A percentile compares a stretch with the other conserved stretches of the same genome.
Evolutionary conservation across 495 filamentous ascomycete species (phyloP).

Genomic region (Corynascus novoguineensis): DNA sequence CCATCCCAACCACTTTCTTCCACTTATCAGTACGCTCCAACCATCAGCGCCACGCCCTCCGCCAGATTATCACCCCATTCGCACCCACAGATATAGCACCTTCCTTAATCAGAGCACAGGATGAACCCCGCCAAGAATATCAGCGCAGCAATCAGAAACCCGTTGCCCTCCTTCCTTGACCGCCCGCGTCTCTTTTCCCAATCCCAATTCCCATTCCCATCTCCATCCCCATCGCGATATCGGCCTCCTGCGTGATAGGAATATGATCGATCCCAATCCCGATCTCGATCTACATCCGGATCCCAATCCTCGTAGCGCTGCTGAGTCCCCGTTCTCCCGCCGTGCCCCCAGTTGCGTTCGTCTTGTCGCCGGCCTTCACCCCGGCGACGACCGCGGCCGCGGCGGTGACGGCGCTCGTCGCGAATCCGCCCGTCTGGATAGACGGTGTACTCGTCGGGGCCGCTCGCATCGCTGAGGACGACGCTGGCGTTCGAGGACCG

Average conservation of each 20-base stretch:
- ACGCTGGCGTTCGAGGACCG: neutral
- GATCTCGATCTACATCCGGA: neutral
- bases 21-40: neutral
- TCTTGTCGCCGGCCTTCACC: too few species aligned
- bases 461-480: neutral
- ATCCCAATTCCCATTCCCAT: neutral
- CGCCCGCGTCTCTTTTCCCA: neutral
- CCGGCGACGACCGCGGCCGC: neutral
- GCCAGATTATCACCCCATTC: neutral
- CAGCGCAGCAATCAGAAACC: constrained; percentile 4
- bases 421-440: constrained; percentile 6
- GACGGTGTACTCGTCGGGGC: constrained; percentile 8
- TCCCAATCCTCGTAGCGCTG: neutral
- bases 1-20: neutral
- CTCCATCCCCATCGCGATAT: neutral
- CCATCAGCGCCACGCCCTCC: neutral
- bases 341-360: too few species aligned
- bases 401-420: neutral
- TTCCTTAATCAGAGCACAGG: constrained; percentile 5
- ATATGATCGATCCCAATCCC: neutral
- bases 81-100: neutral
- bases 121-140: constrained; percentile 5
- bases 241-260: neutral
- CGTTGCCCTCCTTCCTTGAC: constrained; percentile 3
- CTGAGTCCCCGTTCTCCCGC: too few species aligned